Evolutionary conservation across 2,329 filamentous ascomycete species (phyloP), one percentile per base, ranked within the genome.

Genomic region (Calonectria ilicicola): DNA sequence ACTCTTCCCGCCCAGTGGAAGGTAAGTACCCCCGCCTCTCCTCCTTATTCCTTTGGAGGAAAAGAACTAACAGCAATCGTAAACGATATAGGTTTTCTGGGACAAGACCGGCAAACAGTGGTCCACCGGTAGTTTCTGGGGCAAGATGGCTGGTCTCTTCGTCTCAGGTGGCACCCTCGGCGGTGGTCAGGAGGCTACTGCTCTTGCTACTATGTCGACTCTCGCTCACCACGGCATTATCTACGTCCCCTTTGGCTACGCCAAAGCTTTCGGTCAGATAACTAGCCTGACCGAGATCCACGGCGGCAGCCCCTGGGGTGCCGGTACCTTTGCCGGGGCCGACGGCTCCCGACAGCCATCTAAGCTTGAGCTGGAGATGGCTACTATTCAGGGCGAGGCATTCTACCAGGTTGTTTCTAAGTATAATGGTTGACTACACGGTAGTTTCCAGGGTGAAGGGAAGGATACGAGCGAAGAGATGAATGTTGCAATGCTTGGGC

Each of bases 1-100:
- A 98, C 97, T 91, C 98, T 98, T 90, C 96, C 96, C 63, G 94
- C 93, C n/a, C 97, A 99, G 87, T 98, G 94, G 94, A 98, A 97
- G 89, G 85, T 85, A 76, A 66, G 79, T 67, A 32, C 29, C 21
- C 26, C 19, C 15, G 47, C 47, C 26, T 26, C 38, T 8, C 26
- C 6, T 42, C 32, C 14, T 42, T 42, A 44, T n/a, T 21, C 3
- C 6, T n/a, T 14, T 8, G 29, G 27, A 32, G n/a, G n/a, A 64
- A 23, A 15, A n/a, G 2, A 15, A 21, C 53, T 58, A 23, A 67
- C 27, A 15, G 15, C 4, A n/a, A n/a, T 38, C 26, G 40, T 27
- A 7, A 32, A 23, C 2, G 14, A 14, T 21, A 26, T 47, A 85
- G 85, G 82, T 91, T 49, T 96, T 95, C 90, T 97, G 95, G 94